These are phyloP conservation scores for Sequoia sempervirens DNA, from an alignment of 75 land plant species.

Conservation along the genomic window DNA sequence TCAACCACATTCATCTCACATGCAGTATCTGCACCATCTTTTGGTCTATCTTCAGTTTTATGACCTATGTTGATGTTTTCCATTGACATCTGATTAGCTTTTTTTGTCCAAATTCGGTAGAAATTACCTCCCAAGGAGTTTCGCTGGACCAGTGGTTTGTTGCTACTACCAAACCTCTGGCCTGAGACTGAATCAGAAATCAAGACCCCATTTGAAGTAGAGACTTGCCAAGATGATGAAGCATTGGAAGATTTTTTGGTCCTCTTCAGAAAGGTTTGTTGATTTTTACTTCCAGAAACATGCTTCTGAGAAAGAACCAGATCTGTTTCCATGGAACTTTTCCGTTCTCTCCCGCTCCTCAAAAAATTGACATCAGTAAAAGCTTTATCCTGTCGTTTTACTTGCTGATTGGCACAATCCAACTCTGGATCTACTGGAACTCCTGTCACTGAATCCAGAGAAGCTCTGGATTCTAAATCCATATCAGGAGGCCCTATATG, in stretches of 20 bases:
- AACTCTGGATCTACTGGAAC: background rate
- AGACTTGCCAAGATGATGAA: background rate
- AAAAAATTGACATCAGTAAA: background rate
- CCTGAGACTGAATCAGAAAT: background rate
- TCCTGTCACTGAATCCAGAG: background rate
- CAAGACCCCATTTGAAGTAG: constrained; percentile 1
- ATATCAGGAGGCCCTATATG: constrained; percentile 2
- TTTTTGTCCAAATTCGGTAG: constrained; percentile 42
- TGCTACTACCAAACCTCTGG: constrained; percentile 15
- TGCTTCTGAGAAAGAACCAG: background rate
- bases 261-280: constrained; percentile 9
- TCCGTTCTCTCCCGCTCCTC: background rate
- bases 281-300: constrained; percentile 10
- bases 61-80: background rate
- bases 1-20: background rate
- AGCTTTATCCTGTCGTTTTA: background rate
- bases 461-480: constrained; percentile 1
- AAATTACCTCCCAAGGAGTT: constrained; percentile 8
- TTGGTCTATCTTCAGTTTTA: background rate
- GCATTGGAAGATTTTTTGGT: background rate
- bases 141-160: constrained; percentile 7
- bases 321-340: background rate
- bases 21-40: background rate
- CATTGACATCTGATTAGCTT: constrained; percentile 8
- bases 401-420: constrained; percentile 3